Percentiles rank a stretch among this genome's conserved stretches.
Evolutionary conservation across 371 early-diverging fungal genomes (phyloP).

Genomic region (Haplosporangium sp.): DNA sequence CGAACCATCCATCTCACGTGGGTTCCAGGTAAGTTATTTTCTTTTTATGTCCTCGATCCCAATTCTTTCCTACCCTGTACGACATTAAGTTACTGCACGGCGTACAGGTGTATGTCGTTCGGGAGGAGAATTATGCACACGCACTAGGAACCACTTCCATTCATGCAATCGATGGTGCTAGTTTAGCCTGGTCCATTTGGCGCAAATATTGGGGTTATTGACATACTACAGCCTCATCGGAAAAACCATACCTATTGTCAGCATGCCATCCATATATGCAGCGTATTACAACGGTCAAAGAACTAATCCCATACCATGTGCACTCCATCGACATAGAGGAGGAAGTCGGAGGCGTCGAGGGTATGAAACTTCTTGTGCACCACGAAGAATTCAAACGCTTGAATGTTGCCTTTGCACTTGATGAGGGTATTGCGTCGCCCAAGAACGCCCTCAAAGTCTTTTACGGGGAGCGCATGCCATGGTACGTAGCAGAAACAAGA

Average conservation of each 20-base stretch:
- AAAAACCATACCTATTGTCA: no score
- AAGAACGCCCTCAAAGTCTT: slow-evolving; percentile 71
- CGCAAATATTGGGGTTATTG: no score
- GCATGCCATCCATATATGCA: no score
- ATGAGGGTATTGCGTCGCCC: slow-evolving; percentile 83
- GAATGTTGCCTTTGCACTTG: slow-evolving; percentile 82
- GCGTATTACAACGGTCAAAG: no score
- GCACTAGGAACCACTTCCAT: no score
- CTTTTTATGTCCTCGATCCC: neutral
- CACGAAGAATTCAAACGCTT: slow-evolving; percentile 70
- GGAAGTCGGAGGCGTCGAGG: slow-evolving; percentile 83
- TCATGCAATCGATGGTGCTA: neutral
- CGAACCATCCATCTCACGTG: slow-evolving; percentile 78
- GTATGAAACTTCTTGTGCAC: slow-evolving; percentile 74
- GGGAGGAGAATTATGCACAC: no score
- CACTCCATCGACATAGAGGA: slow-evolving; percentile 64
- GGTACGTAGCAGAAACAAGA: slow-evolving; percentile 20
- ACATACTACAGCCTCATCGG: no score
- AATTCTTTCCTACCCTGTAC: neutral
- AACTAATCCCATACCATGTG: neutral
- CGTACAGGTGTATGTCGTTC: neutral
- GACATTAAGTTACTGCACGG: neutral
- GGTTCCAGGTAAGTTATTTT: slow-evolving; percentile 66
- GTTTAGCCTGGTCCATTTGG: neutral
- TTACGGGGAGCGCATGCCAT: slow-evolving; percentile 82